These are phyloP conservation scores for Amborella trichopoda DNA, from an alignment of 164 flowering plant species.

Conservation along the genomic window DNA sequence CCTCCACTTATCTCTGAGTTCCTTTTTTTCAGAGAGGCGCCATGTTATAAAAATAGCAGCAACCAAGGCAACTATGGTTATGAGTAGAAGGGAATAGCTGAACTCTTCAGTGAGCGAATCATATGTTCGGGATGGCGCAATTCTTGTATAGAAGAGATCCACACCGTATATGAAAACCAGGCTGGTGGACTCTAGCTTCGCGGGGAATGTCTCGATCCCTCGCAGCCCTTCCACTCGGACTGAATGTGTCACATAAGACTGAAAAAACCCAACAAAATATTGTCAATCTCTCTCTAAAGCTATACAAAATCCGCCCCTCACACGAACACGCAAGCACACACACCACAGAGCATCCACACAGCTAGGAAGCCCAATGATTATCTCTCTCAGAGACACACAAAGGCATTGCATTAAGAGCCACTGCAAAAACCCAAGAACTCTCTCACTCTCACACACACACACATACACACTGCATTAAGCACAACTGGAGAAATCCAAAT, in stretches of 20 bases:
- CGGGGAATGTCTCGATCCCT: constrained; percentile 51
- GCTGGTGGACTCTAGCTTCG: constrained; percentile 83
- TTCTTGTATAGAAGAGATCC: constrained; percentile 76
- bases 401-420: no score
- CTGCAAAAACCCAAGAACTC: no score
- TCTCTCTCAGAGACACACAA: no score
- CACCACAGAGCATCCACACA: no score
- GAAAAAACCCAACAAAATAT: no score
- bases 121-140: constrained; percentile 88
- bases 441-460: no score
- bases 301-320: no score
- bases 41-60: constrained; percentile 84
- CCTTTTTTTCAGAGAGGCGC: constrained; percentile 87
- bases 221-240: constrained; percentile 83
- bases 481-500: no score
- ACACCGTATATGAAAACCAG: constrained; percentile 77
- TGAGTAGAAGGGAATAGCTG: constrained; percentile 80
- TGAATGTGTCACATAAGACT: constrained; percentile 87
- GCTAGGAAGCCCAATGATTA: no score
- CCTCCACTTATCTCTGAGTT: constrained; percentile 87
- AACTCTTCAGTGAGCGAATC: constrained; percentile 95
- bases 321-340: no score
- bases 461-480: no score
- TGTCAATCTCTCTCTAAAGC: no score
- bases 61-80: constrained; percentile 72